Evolutionary conservation across 2,329 filamentous ascomycete species (phyloP), one percentile per base, ranked within the genome.

Genomic region (Paraphoma sp.): DNA sequence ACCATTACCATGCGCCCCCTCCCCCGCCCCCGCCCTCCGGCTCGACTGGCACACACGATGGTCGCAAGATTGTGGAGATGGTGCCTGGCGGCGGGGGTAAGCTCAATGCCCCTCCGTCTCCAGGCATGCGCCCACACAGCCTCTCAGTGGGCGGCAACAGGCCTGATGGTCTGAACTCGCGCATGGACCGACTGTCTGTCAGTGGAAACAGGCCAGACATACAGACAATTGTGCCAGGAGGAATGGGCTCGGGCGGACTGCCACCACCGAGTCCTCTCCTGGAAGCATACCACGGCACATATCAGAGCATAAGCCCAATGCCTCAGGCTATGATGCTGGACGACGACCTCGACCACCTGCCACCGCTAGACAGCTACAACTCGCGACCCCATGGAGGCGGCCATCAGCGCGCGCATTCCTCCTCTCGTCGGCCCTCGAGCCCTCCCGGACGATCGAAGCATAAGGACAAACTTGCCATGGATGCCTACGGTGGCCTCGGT

Each of bases 221-320:
- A 16, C 69, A 78, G 16, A 72, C 65, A 10, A 73, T 77, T 10
- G 66, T 74, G 8, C 70, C 74, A 10, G 72, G 73, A 5, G 71
- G 70, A 11, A 64, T 57, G 36, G 60, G 56, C n/a, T 60, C 74
- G 17, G 56, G 51, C 17, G 76, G 71, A 33, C 73, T 83, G 44
- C 85, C 92, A 1, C 92, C 93, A 0, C 87, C 87, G 1, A 97
- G 92, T 60, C 95, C 94, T 0, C 82, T 98, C 48, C 86, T 97
- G 1, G 94, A 98, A 78, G 89, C 95, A 0, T 98, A 98, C 77
- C 90, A 89, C 60, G 94, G 94, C 40, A 97, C 93, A 0, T 98
- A 96, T 69, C 94, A 98, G 76, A 92, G 91, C 55, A 91, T 96
- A 67, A 97, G 93, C 0, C 93, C 94, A 0, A 97, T 97, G 92